A percentile compares a stretch with the other conserved stretches of the same genome.
Evolutionary conservation across 2,329 filamentous ascomycete species (phyloP).

Genomic region (Proliferodiscus dingleyae): DNA sequence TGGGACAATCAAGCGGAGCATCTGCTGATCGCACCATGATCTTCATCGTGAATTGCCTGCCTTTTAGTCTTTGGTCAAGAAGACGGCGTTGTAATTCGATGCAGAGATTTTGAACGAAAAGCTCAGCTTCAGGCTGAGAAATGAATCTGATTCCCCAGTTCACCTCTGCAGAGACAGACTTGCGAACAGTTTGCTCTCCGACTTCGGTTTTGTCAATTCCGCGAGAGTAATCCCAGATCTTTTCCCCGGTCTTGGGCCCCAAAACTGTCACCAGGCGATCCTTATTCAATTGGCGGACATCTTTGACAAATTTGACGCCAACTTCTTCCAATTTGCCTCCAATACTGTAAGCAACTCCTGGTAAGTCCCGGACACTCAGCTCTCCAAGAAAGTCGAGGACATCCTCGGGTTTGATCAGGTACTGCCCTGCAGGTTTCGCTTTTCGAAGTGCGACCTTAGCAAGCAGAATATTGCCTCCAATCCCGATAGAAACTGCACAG

Average conservation of each 20-base stretch:
- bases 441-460: constrained; percentile 87
- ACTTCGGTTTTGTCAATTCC: constrained; percentile 85
- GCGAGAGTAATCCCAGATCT: constrained; percentile 81
- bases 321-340: constrained; percentile 84
- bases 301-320: constrained; percentile 75
- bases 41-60: constrained; percentile 85
- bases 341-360: constrained; percentile 89
- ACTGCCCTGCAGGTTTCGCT: constrained; percentile 91
- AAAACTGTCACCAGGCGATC: constrained; percentile 69
- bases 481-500: constrained; percentile 87
- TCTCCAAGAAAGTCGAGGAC: constrained; percentile 71
- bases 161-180: constrained; percentile 94
- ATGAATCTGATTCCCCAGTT: constrained; percentile 98
- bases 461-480: constrained; percentile 83
- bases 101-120: constrained; percentile 81
- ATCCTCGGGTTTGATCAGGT: constrained; percentile 78
- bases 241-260: constrained; percentile 89
- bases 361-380: constrained; percentile 74
- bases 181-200: constrained; percentile 77
- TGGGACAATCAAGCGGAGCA: constrained; percentile 84
- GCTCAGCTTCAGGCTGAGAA: constrained; percentile 85
- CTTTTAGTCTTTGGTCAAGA: constrained; percentile 78
- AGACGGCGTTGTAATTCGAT: constrained; percentile 79
- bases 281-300: constrained; percentile 71
- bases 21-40: constrained; percentile 85